Conservation (phyloP, 768 basidiomycete genomes). For the Russula sp. region DNA sequence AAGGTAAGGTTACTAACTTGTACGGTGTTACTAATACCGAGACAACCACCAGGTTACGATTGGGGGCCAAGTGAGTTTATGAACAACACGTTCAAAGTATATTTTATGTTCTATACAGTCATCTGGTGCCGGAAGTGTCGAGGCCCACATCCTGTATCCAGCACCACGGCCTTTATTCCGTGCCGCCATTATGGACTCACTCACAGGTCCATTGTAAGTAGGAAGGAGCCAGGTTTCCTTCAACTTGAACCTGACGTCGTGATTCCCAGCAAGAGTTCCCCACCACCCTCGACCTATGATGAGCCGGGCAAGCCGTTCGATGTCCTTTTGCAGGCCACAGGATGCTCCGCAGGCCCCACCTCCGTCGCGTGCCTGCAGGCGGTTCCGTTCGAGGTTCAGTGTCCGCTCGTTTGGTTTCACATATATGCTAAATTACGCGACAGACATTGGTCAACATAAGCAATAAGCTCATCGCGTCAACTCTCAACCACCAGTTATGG, state of each 20-base stretch:
- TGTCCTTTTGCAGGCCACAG: constrained; percentile 40
- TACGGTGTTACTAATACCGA: background rate
- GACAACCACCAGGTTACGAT: constrained; percentile 39
- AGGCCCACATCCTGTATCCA: constrained; percentile 40
- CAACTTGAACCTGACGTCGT: background rate
- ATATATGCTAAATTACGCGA: background rate
- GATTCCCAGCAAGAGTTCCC: constrained; percentile 43
- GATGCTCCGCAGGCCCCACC: constrained; percentile 37
- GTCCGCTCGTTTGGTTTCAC: background rate
- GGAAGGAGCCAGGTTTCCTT: background rate
- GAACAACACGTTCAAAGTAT: background rate
- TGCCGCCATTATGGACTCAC: constrained; percentile 46
- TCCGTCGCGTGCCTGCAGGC: constrained; percentile 42
- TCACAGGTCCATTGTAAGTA: constrained; percentile 46
- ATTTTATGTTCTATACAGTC: constrained; percentile 32
- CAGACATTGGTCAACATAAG: constrained; percentile 44
- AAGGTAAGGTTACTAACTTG: constrained; percentile 35
- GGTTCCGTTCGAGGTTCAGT: constrained; percentile 40
- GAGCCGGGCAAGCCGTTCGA: constrained; percentile 46
- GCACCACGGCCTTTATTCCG: constrained; percentile 36
- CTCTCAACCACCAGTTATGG: constrained; percentile 51
- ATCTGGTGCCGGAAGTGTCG: constrained; percentile 45
- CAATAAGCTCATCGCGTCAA: constrained; percentile 40
- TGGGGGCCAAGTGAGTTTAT: constrained; percentile 41
- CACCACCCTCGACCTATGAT: constrained; percentile 44